A percentile compares a stretch with the other conserved stretches of the same genome.
Evolutionary conservation across 768 basidiomycete species (phyloP).

Genomic region (Termitomyces sp.): DNA sequence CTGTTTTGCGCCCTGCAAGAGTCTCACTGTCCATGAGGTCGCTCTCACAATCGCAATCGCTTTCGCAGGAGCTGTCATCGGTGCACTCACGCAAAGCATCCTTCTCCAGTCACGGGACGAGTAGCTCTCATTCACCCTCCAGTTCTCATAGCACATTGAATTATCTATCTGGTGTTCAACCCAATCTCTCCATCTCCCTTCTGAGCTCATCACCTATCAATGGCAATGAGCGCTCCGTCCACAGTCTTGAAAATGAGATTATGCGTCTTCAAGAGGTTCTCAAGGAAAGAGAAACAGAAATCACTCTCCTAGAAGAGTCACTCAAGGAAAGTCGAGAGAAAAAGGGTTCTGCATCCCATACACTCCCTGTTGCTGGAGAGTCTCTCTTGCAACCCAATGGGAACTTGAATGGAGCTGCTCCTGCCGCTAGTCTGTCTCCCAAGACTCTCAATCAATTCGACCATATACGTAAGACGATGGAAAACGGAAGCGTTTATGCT

Average conservation of each 20-base stretch:
- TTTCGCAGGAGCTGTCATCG: conserved; percentile 95
- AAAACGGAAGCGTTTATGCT: conserved; percentile 37
- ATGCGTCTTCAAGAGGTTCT: conserved; percentile 93
- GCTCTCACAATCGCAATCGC: conserved; percentile 90
- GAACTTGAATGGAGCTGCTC: conserved; percentile 17
- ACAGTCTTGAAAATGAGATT: conserved; percentile 90
- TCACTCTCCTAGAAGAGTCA: conserved; percentile 63
- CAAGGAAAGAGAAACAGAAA: conserved; percentile 90
- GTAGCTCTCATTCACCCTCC: conserved; percentile 58
- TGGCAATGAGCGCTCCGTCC: conserved; percentile 65
- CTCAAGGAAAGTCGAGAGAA: conserved; percentile 32
- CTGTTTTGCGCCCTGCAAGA: conserved; percentile 11
- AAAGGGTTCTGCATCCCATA: conserved; percentile 11
- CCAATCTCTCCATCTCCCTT: conserved; percentile 56
- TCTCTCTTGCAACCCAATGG: conserved; percentile 18
- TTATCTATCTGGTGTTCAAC: conserved; percentile 28
- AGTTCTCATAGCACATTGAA: conserved; percentile 41
- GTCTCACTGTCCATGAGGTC: conserved; percentile 45
- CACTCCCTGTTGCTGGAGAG: conserved; percentile 9
- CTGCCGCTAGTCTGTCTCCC: conserved; percentile 51
- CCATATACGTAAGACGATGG: conserved; percentile 65
- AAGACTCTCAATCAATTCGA: conserved; percentile 72
- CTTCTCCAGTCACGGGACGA: conserved; percentile 69
- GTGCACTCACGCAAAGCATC: conserved; percentile 82
- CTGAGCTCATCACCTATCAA: conserved; percentile 29